These are phyloP conservation scores for Margaritispora aquatica DNA, from an alignment of 495 filamentous ascomycete species.

Conservation along the genomic window DNA sequence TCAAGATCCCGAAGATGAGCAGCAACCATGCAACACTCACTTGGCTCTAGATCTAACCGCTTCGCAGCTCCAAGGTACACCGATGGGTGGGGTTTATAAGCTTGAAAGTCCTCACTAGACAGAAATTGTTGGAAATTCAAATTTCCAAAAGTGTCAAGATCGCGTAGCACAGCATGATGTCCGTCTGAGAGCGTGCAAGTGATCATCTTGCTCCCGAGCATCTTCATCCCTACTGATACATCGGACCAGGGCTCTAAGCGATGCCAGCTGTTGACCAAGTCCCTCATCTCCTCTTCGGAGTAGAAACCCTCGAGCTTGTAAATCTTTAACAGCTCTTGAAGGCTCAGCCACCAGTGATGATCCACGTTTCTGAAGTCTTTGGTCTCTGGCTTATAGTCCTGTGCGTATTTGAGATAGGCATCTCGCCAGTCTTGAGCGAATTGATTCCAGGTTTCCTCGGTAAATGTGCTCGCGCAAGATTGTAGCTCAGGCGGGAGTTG, in stretches of 20 bases:
- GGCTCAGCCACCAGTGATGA: neutral
- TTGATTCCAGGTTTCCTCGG: neutral
- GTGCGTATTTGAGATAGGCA: neutral
- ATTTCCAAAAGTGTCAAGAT: neutral
- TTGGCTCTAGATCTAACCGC: constrained; percentile 64
- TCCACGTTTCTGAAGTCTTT: neutral
- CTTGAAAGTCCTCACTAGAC: neutral
- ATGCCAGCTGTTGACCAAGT: neutral
- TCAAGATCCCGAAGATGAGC: constrained; percentile 63
- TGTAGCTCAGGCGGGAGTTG: neutral
- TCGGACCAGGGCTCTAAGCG: neutral
- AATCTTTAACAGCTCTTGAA: neutral
- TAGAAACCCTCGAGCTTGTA: neutral
- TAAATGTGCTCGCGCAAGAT: neutral
- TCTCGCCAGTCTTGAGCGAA: neutral
- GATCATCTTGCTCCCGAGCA: neutral
- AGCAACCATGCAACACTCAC: constrained; percentile 69
- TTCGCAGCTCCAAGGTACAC: constrained; percentile 80
- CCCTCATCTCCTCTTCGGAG: neutral
- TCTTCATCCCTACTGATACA: neutral
- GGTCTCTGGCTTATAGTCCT: neutral
- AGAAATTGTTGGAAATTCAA: neutral
- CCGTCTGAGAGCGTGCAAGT: neutral
- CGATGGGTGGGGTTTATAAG: constrained; percentile 76
- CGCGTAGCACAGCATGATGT: neutral